Conservation (phyloP, 495 filamentous ascomycete species). For the Penicillium dipodomyicola region DNA sequence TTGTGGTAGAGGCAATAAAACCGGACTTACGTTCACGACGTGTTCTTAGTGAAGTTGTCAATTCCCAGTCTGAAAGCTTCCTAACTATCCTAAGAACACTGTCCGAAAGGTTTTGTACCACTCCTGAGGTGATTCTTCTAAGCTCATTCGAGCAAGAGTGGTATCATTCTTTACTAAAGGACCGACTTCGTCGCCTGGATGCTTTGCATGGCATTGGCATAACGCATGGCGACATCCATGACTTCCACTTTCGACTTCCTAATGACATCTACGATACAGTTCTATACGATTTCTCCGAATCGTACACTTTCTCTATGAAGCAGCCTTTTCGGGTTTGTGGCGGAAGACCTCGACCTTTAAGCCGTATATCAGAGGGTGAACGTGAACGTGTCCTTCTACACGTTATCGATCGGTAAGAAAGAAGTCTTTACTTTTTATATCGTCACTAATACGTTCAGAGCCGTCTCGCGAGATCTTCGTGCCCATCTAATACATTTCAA, state of each 20-base stretch:
- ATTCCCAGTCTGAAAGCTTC: too few species aligned
- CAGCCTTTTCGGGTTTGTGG: constrained; percentile 12
- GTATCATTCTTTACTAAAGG: constrained; percentile 23
- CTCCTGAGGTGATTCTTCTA: too few species aligned
- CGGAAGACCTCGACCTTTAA: constrained; percentile 12
- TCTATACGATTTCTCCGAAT: constrained; percentile 23
- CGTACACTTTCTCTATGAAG: constrained; percentile 20
- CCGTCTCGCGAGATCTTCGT: constrained; percentile 13
- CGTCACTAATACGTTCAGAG: constrained; percentile 15
- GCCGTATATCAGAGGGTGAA: constrained; percentile 10
- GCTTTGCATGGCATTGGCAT: constrained; percentile 23
- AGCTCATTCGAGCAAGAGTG: background rate
- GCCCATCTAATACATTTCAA: background rate
- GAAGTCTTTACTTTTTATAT: background rate
- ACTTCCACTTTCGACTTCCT: constrained; percentile 21
- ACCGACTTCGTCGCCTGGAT: constrained; percentile 23
- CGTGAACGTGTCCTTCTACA: constrained; percentile 9
- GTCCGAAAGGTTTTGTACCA: too few species aligned
- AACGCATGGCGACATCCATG: constrained; percentile 22
- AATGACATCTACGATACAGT: constrained; percentile 24
- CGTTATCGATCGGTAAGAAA: constrained; percentile 11
- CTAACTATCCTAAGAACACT: too few species aligned
- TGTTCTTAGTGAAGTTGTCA: too few species aligned
- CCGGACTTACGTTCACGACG: too few species aligned
- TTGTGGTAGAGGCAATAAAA: too few species aligned